phyloP scores from a whole-genome alignment of 257 asterid species.

The Nicotiana knightiana region DNA sequence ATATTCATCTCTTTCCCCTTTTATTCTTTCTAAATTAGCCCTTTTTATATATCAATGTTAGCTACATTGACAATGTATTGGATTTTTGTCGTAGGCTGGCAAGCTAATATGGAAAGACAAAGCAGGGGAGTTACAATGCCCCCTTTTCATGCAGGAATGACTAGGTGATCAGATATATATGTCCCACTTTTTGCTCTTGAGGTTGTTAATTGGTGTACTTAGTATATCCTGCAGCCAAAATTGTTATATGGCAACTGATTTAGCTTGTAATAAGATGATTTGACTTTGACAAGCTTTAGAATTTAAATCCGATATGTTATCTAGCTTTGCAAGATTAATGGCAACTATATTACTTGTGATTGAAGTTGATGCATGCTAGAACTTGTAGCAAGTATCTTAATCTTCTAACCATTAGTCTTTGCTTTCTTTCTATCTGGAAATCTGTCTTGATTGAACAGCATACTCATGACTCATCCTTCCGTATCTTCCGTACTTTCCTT shows the following conservation, averaged over 20 bases:
- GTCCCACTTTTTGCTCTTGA: not conserved
- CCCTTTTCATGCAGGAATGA: slow-evolving; percentile 14
- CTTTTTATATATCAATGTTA: not conserved
- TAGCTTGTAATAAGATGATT: not conserved
- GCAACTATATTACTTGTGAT: too few relatives aligned
- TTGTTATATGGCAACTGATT: not conserved
- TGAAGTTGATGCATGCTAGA: too few relatives aligned
- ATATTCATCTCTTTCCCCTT: too few relatives aligned
- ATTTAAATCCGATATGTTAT: not conserved
- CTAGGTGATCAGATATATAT: not conserved
- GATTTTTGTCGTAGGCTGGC: slow-evolving; percentile 8
- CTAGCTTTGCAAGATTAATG: too few relatives aligned
- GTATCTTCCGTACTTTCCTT: too few relatives aligned
- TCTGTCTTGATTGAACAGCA: too few relatives aligned
- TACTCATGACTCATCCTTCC: too few relatives aligned
- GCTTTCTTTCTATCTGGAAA: too few relatives aligned
- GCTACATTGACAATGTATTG: not conserved
- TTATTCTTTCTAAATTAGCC: too few relatives aligned
- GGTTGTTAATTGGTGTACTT: not conserved
- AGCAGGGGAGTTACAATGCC: slow-evolving; percentile 11
- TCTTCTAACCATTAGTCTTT: too few relatives aligned
- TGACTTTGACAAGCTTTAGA: not conserved
- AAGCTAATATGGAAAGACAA: slow-evolving; percentile 19
- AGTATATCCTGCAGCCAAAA: not conserved
- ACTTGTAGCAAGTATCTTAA: too few relatives aligned